Base-by-base conservation (phyloP, 2,329 filamentous ascomycete genomes). In the Periglandula ipomoeae region DNA sequence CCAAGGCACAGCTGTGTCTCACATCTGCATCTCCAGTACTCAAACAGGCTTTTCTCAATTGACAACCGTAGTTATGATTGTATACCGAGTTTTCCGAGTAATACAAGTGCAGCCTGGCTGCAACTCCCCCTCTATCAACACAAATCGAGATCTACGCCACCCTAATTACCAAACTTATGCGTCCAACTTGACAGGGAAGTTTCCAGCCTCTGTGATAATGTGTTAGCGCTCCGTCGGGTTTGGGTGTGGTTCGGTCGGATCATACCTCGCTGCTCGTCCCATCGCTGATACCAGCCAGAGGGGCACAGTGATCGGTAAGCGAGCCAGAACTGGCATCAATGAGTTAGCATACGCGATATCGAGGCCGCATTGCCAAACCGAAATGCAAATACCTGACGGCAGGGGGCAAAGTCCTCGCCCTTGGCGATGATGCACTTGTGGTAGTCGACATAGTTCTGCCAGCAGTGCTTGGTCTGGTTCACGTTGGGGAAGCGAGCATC, bases 391-490 rank as follows among this genome's bases (percentile, higher is more conserved):
- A 95, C 90, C 85, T 96, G 90, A 66, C 84, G 85, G 86, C 91
- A 97, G 58, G 91, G 91, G 62, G 87, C 85, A 72, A 97, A 97
- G 68, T 96, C 90, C 79, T 97, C 91, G 73, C 91, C 91, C 82
- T 97, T 97, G 74, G 90, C 91, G 68, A 85, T 78, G 73, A 96
- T 89, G 79, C 93, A 98, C 82, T 98, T 98, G 84, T 98, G 88
- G 81, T 98, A 97, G 74, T 98, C 93, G 77, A 98, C 93, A 76
- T 98, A 98, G 82, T 98, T 98, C 73, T 98, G 94, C 93, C 93
- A 98, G 88, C 93, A 98, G 83, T 98, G 90, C 86, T 96, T 96
- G 75, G 90, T 86, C 78, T 93, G 88, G 79, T 98, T 98, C 79
- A 83, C 77, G 80, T 98, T 95, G 67, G 93, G 93, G 78, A 97